Base-by-base conservation (phyloP, 306 rosid genomes). In the Echinosophora koreensis region DNA sequence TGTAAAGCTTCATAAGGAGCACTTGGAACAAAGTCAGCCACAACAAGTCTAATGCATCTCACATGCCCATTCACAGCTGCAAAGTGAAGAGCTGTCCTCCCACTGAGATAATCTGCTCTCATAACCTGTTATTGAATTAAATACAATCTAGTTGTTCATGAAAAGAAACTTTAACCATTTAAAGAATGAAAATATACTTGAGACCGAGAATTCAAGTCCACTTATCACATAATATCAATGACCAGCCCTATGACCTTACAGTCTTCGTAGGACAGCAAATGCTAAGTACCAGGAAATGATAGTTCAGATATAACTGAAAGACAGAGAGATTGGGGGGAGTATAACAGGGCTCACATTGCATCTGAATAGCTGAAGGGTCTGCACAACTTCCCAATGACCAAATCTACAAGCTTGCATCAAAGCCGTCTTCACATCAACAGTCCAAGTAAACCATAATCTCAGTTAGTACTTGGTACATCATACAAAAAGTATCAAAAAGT, bases 351-450 rank as follows among this genome's bases (percentile, higher is more conserved):
- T 95, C 85, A 95, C 97, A 73, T 95, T 95, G 84, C 97, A 95
- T 85, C 89, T 77, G 77, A 84, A 86, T 50, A 95, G 91, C 69
- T 89, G 69, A 82, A 96, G 99, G 73, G 94, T 92, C 69, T 84
- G 98, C 51, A 89, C 90, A 81, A 87, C 98, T 88, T 92, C 99
- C 99, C 99, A 96, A 78, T 96, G 97, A 72, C 99, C 99, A 84
- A 89, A 93, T 77, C 97, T 85, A 88, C 99, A 95, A 8, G 99
- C 99, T 92, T 92, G 99, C 97, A 95, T 95, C 93, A 95, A 86
- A 5, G 99, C 96, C 71, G 97, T 96, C 99, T 96, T 80, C 85
- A 95, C 62, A 80, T 62, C 81, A 81, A 71, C n/a, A 60, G 70
- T 35, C 76, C 84, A 75, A 81, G 15, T 27, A 74, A 80, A 81